A percentile compares a stretch with the other conserved stretches of the same genome.
These are phyloP conservation scores for Globisporangium cederbergense DNA, from an alignment of 352 stramenopile genomes.

Conservation along the genomic window DNA sequence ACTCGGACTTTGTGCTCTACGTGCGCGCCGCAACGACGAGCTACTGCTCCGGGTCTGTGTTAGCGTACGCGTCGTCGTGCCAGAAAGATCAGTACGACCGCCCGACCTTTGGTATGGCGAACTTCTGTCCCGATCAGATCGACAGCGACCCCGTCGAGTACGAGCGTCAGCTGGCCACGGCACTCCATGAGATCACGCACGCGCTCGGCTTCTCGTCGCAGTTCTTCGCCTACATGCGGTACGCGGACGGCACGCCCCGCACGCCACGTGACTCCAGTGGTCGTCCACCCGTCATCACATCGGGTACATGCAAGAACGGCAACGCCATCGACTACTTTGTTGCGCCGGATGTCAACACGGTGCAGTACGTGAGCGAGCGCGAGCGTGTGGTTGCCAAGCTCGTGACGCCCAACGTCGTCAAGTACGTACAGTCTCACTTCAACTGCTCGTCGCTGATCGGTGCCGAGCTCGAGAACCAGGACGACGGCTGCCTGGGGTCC, in stretches of 20 bases:
- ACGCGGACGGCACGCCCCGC: slow-evolving; percentile 57
- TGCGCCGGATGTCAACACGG: slow-evolving; percentile 32
- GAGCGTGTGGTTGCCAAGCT: slow-evolving; percentile 59
- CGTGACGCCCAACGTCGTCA: slow-evolving; percentile 58
- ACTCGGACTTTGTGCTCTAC: slow-evolving; percentile 76
- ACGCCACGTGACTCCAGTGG: slow-evolving; percentile 51
- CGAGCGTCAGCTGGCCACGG: slow-evolving; percentile 58
- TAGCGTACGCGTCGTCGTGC: slow-evolving; percentile 78
- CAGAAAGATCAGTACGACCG: slow-evolving; percentile 85
- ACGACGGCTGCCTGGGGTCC: slow-evolving; percentile 67
- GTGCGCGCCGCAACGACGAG: slow-evolving; percentile 43
- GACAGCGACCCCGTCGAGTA: slow-evolving; percentile 51
- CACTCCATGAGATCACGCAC: slow-evolving; percentile 82
- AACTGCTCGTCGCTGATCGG: slow-evolving; percentile 50
- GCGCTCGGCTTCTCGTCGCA: slow-evolving; percentile 74
- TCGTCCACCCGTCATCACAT: slow-evolving; percentile 21
- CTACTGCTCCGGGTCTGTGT: slow-evolving; percentile 47
- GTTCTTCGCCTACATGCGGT: slow-evolving; percentile 75
- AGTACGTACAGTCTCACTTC: slow-evolving; percentile 68
- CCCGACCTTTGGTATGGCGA: slow-evolving; percentile 79
- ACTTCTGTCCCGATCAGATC: slow-evolving; percentile 77
- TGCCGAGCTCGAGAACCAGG: slow-evolving; percentile 77
- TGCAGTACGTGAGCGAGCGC: slow-evolving; percentile 55
- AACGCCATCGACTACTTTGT: slow-evolving; percentile 39
- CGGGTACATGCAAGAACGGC: slow-evolving; percentile 50